A percentile compares a stretch with the other conserved stretches of the same genome.
phyloP scores from a whole-genome alignment of 1,139 yeast species.

The Debaryomyces psychrophilus region DNA sequence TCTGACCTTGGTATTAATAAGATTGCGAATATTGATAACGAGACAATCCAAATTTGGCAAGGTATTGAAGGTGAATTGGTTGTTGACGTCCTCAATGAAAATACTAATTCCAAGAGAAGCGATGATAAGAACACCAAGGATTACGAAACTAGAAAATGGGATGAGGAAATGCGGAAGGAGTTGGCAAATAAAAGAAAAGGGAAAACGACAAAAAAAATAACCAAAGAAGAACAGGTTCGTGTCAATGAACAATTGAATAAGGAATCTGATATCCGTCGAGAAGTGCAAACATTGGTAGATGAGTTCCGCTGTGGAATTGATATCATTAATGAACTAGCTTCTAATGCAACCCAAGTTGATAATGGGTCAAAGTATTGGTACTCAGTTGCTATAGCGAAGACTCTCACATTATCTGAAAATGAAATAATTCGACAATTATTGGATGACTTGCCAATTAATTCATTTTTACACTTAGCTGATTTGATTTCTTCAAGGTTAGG shows the following conservation, averaged over 20 bases:
- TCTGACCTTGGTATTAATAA: slow-evolving; percentile 45
- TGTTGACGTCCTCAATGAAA: slow-evolving; percentile 56
- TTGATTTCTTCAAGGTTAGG: slow-evolving; percentile 53
- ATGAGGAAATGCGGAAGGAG: slow-evolving; percentile 76
- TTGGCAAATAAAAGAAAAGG: slow-evolving; percentile 56
- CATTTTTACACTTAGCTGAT: slow-evolving; percentile 49
- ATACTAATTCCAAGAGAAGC: slow-evolving; percentile 37
- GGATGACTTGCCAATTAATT: slow-evolving; percentile 34
- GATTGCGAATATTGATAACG: slow-evolving; percentile 26
- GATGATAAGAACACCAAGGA: slow-evolving; percentile 71
- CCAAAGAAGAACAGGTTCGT: slow-evolving; percentile 73
- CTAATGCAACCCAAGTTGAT: slow-evolving; percentile 54
- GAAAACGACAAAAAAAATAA: slow-evolving; percentile 51
- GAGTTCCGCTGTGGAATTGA: slow-evolving; percentile 53
- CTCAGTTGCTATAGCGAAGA: slow-evolving; percentile 56
- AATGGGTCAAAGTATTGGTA: slow-evolving; percentile 78
- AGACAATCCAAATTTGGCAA: slow-evolving; percentile 60
- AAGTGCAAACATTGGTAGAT: slow-evolving; percentile 42
- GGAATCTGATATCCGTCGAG: slow-evolving; percentile 58
- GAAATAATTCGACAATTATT: slow-evolving; percentile 43
- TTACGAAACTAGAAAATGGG: slow-evolving; percentile 89
- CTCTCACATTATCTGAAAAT: slow-evolving; percentile 45
- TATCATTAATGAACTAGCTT: slow-evolving; percentile 55
- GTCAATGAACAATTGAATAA: slow-evolving; percentile 63
- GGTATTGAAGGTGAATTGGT: slow-evolving; percentile 73